Evolutionary conservation across 148 eudicot species (phyloP).

Genomic region (Rhododendron ovatum): DNA sequence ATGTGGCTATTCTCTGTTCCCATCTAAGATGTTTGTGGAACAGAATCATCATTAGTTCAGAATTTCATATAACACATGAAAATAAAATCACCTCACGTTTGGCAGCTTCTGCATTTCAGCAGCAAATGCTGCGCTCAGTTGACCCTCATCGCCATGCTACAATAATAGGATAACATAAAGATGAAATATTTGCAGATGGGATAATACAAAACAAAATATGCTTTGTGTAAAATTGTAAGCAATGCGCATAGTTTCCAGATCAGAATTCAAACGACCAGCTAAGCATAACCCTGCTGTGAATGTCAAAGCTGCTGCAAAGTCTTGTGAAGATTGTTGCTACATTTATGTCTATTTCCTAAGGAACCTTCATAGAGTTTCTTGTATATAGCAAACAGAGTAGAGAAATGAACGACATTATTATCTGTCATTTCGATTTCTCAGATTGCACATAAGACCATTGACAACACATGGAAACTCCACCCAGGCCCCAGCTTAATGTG

Average conservation of each 20-base stretch:
- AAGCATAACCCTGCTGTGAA: background rate
- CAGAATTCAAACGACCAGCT: background rate
- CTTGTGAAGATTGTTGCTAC: background rate
- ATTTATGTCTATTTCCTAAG: background rate
- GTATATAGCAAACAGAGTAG: background rate
- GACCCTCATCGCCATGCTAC: conserved; percentile 88
- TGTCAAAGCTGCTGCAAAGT: background rate
- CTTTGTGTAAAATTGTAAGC: background rate
- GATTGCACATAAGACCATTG: background rate
- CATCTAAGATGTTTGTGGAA: background rate
- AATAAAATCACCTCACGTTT: conserved; percentile 69
- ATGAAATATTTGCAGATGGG: background rate
- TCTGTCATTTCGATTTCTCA: background rate
- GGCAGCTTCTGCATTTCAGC: conserved; percentile 85
- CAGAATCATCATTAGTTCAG: background rate
- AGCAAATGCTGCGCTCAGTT: conserved; percentile 63
- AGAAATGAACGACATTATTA: background rate
- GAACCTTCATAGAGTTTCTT: background rate
- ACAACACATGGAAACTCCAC: background rate
- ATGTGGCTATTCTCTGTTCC: background rate
- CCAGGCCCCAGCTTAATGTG: background rate
- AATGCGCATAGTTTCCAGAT: background rate
- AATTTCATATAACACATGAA: background rate
- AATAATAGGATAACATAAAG: conserved; percentile 16
- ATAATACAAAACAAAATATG: background rate